Evolutionary conservation across 148 eudicot genomes (phyloP).

Genomic region (Spergularia bocconei): DNA sequence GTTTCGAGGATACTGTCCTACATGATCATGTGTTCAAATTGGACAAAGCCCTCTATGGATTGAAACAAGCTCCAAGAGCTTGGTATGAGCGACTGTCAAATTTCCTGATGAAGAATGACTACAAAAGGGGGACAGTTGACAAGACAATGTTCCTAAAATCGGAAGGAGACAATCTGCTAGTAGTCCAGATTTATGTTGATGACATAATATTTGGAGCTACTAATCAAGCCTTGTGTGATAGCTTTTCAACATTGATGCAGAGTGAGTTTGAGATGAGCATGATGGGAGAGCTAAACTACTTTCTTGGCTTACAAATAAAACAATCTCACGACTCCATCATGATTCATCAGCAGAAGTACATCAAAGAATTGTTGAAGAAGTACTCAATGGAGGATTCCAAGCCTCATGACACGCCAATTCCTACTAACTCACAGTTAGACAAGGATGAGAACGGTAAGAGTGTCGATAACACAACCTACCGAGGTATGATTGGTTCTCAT

Average conservation of each 20-base stretch:
- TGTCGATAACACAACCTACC: background rate
- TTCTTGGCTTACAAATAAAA: slow-evolving; percentile 14
- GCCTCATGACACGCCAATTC: background rate
- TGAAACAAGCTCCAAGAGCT: background rate
- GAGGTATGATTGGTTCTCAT: slow-evolving; percentile 13
- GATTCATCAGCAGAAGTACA: slow-evolving; percentile 11
- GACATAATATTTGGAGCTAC: background rate
- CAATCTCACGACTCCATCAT: background rate
- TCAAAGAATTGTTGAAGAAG: background rate
- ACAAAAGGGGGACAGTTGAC: background rate
- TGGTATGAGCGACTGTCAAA: background rate
- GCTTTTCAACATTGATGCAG: background rate
- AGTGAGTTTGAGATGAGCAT: slow-evolving; percentile 18
- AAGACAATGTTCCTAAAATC: background rate
- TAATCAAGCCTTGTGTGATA: background rate
- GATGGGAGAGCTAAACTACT: slow-evolving; percentile 13
- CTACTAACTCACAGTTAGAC: background rate
- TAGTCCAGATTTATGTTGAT: no score
- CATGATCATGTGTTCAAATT: background rate
- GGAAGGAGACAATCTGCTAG: background rate
- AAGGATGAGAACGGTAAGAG: background rate
- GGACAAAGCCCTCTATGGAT: background rate
- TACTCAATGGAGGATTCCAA: background rate
- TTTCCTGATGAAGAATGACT: background rate
- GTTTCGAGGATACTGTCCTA: background rate